Base-by-base conservation (phyloP, 306 rosid genomes). In the Trifolium dubium region DNA sequence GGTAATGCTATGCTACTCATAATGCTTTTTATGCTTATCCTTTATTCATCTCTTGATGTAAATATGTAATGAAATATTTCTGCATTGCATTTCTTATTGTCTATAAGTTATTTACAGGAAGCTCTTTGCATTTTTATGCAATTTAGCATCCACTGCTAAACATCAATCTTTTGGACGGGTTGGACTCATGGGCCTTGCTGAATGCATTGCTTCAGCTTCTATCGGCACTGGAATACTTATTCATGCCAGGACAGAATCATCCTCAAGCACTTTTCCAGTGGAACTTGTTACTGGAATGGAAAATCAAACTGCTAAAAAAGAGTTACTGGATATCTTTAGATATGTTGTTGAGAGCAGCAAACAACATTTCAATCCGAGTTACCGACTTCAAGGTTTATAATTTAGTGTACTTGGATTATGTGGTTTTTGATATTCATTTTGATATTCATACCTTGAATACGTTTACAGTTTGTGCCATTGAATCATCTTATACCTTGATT, bases 281-380 rank as follows among this genome's bases (percentile, higher is more conserved):
- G 88, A 83, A 64, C 75, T 55, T 53, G 43, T 73, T 71, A 72
- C 83, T 32, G 86, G 55, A 84, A 35, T 72, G 73, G 72, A 77
- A 72, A 76, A 67, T 69, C 86, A 41, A 54, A 67, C 78, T 78
- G 86, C 64, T 67, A 86, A 83, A 72, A 82, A 73, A 41, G 78
- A 74, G 49, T 72, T 93, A 56, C 86, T 91, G 66, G 88, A 93
- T 80, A 83, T 80, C 77, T 82, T 91, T 75, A 86, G 97, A 85
- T 93, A 86, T 86, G 84, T 88, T 76, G 75, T 88, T 70, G 96
- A 88, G 86, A 85, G 87, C 88, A 89, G 98, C 91, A 93, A 91
- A 82, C 92, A 89, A 28, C 98, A 93, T 83, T 93, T 93, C 87
- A 93, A 93, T 85, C 96, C 98, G 69, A 93, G 83, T 77, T 93